phyloP scores from a whole-genome alignment of 2,329 filamentous ascomycete species.

The Furcasterigmium furcatum region DNA sequence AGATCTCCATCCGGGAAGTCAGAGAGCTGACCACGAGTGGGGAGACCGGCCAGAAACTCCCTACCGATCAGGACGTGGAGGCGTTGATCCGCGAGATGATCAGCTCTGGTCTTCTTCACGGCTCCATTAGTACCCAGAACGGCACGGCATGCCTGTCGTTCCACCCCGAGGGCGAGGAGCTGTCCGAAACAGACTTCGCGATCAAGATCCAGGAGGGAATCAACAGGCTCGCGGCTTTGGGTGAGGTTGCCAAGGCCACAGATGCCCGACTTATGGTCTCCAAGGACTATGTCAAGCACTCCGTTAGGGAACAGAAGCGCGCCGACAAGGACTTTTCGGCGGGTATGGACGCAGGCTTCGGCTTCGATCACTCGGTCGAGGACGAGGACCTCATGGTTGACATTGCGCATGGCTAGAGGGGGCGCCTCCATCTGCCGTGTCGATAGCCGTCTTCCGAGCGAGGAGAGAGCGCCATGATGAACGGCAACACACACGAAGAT shows the following conservation, averaged over 20 bases:
- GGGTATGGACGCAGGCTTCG: slow-evolving; percentile 22
- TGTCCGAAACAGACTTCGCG: slow-evolving; percentile 50
- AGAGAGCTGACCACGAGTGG: slow-evolving; percentile 49
- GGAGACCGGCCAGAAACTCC: slow-evolving; percentile 43
- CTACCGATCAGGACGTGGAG: slow-evolving; percentile 38
- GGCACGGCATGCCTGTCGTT: slow-evolving; percentile 49
- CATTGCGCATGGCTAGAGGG: slow-evolving; percentile 15
- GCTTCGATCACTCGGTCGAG: slow-evolving; percentile 47
- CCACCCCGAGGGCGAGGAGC: slow-evolving; percentile 31
- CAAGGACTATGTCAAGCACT: slow-evolving; percentile 51
- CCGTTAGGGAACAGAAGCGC: slow-evolving; percentile 42
- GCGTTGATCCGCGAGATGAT: slow-evolving; percentile 54
- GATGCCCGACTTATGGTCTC: slow-evolving; percentile 52
- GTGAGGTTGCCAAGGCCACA: slow-evolving; percentile 45
- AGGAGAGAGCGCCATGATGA: too few species aligned
- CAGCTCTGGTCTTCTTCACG: slow-evolving; percentile 46
- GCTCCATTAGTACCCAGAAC: slow-evolving; percentile 36
- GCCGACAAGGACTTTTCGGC: slow-evolving; percentile 37
- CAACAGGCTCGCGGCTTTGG: slow-evolving; percentile 39
- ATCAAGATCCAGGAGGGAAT: slow-evolving; percentile 38
- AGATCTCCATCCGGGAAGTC: slow-evolving; percentile 53
- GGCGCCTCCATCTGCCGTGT: too few species aligned
- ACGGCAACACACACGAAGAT: too few species aligned
- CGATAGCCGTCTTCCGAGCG: too few species aligned
- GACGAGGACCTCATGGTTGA: slow-evolving; percentile 62